These are phyloP conservation scores for Musa acuminata DNA, from an alignment of 176 grass and related monocot species.

Conservation along the genomic window DNA sequence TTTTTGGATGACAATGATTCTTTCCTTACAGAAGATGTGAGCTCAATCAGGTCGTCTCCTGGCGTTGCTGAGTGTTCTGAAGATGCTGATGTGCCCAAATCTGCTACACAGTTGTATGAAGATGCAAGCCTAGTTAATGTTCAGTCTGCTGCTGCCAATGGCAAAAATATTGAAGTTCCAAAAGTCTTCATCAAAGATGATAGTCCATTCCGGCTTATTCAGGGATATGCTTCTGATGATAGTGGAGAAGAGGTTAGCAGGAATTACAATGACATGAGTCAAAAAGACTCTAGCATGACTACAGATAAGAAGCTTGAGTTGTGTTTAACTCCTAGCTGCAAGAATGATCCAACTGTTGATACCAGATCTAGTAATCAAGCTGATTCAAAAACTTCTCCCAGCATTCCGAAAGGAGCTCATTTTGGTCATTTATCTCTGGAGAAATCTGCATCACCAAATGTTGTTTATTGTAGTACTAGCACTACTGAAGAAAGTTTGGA, in stretches of 20 bases:
- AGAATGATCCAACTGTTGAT: neutral
- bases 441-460: conserved; percentile 6
- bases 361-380: neutral
- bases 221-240: conserved; percentile 69
- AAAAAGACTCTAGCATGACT: neutral
- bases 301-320: conserved; percentile 25
- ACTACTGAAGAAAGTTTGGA: conserved; percentile 29
- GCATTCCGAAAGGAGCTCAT: neutral
- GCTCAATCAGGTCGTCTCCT: conserved; percentile 34
- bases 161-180: conserved; percentile 29
- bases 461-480: conserved; percentile 1
- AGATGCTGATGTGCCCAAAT: conserved; percentile 29
- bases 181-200: conserved; percentile 32
- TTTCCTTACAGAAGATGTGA: conserved; percentile 41
- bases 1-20: conserved; percentile 56
- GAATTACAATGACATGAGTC: conserved; percentile 26
- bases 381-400: neutral
- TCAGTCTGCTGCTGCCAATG: conserved; percentile 16
- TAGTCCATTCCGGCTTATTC: conserved; percentile 58
- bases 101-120: conserved; percentile 4
- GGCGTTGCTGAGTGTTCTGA: conserved; percentile 30
- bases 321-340: neutral
- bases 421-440: neutral
- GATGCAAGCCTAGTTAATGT: conserved; percentile 27
- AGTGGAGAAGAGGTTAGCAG: conserved; percentile 29